Evolutionary conservation across 768 basidiomycete species (phyloP).

Genomic region (Tubosaeta sp.): DNA sequence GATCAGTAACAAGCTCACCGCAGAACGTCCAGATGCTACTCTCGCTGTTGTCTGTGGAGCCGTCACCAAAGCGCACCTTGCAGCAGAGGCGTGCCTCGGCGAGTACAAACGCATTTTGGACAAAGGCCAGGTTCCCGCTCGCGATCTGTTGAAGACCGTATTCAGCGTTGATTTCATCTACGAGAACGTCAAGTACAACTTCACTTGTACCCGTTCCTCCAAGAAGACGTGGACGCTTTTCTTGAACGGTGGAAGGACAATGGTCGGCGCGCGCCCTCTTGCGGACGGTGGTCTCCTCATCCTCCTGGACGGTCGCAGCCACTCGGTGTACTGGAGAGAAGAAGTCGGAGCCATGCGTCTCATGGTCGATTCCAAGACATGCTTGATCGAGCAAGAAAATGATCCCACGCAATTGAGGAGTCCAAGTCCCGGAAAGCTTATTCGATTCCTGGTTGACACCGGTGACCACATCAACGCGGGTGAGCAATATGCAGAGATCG

Average conservation of each 20-base stretch:
- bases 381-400: conserved; percentile 98
- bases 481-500: conserved; percentile 97
- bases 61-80: conserved; percentile 90
- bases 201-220: conserved; percentile 91
- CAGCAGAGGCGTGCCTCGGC: conserved; percentile 81
- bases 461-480: conserved; percentile 97
- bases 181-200: conserved; percentile 91
- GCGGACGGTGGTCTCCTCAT: conserved; percentile 95
- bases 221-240: conserved; percentile 89
- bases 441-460: conserved; percentile 92
- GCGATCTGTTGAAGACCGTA: conserved; percentile 93
- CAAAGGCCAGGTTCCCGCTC: conserved; percentile 96
- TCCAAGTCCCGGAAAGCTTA: conserved; percentile 94
- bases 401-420: conserved; percentile 96
- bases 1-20: conserved; percentile 95
- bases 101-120: conserved; percentile 95
- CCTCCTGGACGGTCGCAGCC: conserved; percentile 88
- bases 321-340: conserved; percentile 97
- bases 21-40: conserved; percentile 89
- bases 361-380: conserved; percentile 97
- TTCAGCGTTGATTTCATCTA: conserved; percentile 98
- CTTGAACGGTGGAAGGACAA: conserved; percentile 89
- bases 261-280: conserved; percentile 88
- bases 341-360: conserved; percentile 91
- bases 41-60: conserved; percentile 96